Evolutionary conservation across 768 basidiomycete genomes (phyloP), one percentile per base, ranked within the genome.

Genomic region (Boletus sensibilis): DNA sequence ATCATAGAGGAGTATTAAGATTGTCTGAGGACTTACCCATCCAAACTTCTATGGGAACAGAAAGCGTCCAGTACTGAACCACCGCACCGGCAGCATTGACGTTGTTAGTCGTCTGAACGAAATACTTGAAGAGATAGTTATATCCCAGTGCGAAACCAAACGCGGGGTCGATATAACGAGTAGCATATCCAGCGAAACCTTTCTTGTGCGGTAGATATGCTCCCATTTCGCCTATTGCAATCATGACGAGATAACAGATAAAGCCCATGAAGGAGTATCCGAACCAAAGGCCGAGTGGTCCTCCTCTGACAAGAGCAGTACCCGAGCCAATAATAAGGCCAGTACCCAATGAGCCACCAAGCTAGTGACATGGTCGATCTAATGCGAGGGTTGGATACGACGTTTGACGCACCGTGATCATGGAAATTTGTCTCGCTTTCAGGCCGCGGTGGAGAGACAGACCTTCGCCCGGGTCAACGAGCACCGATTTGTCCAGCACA

Each of bases 141-240:
- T 43, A 57, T 46, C 49, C 58, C 41, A 60, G 63, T 16, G 82
- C 85, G 66, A 88, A 87, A 38, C 83, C 85, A 43, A 86, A 76
- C 21, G 85, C 84, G 49, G 86, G 85, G 67, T 87, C 86, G 21
- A 82, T 81, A 62, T 85, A 85, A 46, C 86, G 81, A 2, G 83
- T 81, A 0, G 84, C 83, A 63, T 85, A 85, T 2, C 83, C 84
- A 50, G 70, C 62, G 58, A 74, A 78, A 3, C 82, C 84, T 58
- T 82, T 82, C 68, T 86, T 85, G 70, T 84, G 82, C 16, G 82
- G 82, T 39, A 82, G 67, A 63, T 76, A 74, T 33, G 73, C 66
- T n/a, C 65, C 55, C 66, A 74, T 75, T 60, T 74, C 71, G 9
- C 70, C 73, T 3, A 76, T 73, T 10, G 78, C 75, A 39, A 81